Base-by-base conservation (phyloP, 371 early-diverging fungal species). In the Mortierella sp. region DNA sequence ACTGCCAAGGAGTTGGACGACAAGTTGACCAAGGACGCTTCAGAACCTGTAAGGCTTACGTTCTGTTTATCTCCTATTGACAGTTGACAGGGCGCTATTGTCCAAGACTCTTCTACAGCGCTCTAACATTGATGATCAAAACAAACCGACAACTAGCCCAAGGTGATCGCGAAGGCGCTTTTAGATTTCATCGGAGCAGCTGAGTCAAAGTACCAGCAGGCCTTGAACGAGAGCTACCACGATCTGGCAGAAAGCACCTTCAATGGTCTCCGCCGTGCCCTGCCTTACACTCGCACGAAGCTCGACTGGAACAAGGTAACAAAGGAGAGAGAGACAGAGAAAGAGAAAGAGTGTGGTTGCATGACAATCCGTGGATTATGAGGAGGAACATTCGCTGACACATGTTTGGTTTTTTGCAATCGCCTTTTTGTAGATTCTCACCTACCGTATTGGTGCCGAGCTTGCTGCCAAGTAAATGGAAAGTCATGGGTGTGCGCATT, bases 231-330 rank as follows among this genome's bases (percentile, higher is more conserved):
- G 58, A 94, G 93, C 63, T 97, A 96, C 78, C 88, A 82, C 49
- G 94, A 96, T 49, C 88, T 98, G 72, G 89, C 97, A 4, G 97
- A 97, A 43, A 92, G 91, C 55, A 96, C 97, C 0, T 99, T 99
- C 88, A 98, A 96, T 83, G 92, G 95, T 1, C 90, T 99, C 72
- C 94, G 99, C 73, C 92, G 98, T 76, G 95, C 96, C 43, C 88
- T 99, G 72, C 99, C 99, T 12, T 90, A 97, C 78, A 98, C 98
- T 0, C 93, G 97, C 58, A 95, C 93, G 79, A 97, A 97, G 88
- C 88, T 99, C 63, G 98, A 99, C 81, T 99, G 99, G 98, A 93
- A 95, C 88, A 96, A 94, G 84, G 89, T 90, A 79, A 79, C 7
- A 6, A 46, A 71, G 35, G n/a, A n/a, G 58, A 51, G 1, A 46